Evolutionary conservation across 805 yeast genomes (phyloP), one percentile per base, ranked within the genome.

Genomic region (Yamadazyma scolyti): DNA sequence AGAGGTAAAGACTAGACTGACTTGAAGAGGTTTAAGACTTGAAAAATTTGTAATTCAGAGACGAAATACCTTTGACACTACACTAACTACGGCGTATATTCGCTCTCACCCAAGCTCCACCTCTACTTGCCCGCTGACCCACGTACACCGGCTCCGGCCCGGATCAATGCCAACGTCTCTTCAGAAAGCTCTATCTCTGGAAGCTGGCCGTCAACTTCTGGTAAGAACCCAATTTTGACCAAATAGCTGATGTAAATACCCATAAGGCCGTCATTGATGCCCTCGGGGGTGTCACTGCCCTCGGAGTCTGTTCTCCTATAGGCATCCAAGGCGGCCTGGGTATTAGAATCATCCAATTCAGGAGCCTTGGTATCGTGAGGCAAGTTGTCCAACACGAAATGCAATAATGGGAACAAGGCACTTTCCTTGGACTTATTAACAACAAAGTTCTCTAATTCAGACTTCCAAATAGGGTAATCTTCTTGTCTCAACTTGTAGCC

Each of bases 321-420:
- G 22, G 20, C 21, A 2, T 20, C 19, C 52, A 93, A 73, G 0
- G 89, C 72, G n/a, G 55, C 54, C n/a, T 68, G 73, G 1, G 97
- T 85, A 54, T 93, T 89, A 4, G 69, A 31, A 46, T 94, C 98
- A 50, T 89, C 96, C 42, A 93, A 71, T 58, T 90, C 97, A 2
- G 98, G 97, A 8, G 98, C 97, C 58, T 79, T 84, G 19, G 97
- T 84, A 54, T 79, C 81, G 40, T 80, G 82, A 5, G 97, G 97
- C 50, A 93, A 73, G 53, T 89, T 81, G 50, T 88, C 98, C 44
- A 94, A 70, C 9, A 89, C 97, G 66, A 93, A 86, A 62, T 93
- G 97, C 46, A 93, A 68, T 47, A 93, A 69, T 36, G 99, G 98
- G 65, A 78, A 93, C 41, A 93, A 69, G 0, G 98, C 97, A 44